These are phyloP conservation scores for Hypoxylon sp. DNA, from an alignment of 2,329 filamentous ascomycete genomes.

Conservation along the genomic window DNA sequence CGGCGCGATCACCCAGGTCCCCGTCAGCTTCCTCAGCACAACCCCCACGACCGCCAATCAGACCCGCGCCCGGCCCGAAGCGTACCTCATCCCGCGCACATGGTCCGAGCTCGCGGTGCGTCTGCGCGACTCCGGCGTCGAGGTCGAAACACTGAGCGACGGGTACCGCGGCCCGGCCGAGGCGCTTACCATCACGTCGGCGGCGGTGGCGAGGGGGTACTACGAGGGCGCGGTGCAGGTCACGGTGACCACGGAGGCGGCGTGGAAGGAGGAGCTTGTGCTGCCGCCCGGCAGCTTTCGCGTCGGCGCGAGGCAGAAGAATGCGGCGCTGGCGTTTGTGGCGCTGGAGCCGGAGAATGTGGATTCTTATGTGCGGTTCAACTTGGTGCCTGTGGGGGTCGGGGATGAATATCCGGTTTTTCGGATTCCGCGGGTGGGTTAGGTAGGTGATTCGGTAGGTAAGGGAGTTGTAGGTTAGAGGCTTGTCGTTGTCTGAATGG, in stretches of 20 bases:
- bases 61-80: slow-evolving; percentile 45
- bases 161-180: slow-evolving; percentile 45
- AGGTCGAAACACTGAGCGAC: slow-evolving; percentile 42
- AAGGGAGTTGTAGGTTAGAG: background rate
- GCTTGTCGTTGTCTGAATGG: no score
- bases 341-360: slow-evolving; percentile 49
- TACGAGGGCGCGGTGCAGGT: slow-evolving; percentile 47
- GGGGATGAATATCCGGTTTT: slow-evolving; percentile 49
- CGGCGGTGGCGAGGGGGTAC: slow-evolving; percentile 36
- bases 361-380: slow-evolving; percentile 49
- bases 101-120: slow-evolving; percentile 45
- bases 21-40: slow-evolving; percentile 44
- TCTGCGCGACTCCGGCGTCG: slow-evolving; percentile 41
- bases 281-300: slow-evolving; percentile 46
- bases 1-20: slow-evolving; percentile 42
- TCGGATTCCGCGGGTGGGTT: slow-evolving; percentile 30
- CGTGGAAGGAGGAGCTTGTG: slow-evolving; percentile 29
- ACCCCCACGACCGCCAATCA: slow-evolving; percentile 44
- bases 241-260: slow-evolving; percentile 42
- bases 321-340: slow-evolving; percentile 48
- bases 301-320: slow-evolving; percentile 45
- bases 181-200: slow-evolving; percentile 40
- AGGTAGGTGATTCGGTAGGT: background rate
- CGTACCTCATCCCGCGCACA: slow-evolving; percentile 46
- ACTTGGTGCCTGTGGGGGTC: slow-evolving; percentile 42